Conservation (phyloP, 306 rosid genomes). For the Coriaria nepalensis region DNA sequence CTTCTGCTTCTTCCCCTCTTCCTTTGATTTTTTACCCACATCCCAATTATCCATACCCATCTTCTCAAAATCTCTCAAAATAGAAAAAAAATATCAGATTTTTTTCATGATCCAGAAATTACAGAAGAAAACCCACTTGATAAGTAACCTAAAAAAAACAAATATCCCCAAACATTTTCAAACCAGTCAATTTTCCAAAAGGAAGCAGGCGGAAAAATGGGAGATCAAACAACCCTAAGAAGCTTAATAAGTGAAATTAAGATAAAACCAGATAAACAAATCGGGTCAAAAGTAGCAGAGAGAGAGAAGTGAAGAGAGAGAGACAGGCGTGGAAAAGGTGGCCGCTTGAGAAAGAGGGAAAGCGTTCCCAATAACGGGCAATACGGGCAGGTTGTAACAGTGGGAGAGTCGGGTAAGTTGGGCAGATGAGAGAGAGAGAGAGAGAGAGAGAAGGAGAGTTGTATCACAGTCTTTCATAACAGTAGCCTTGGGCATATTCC, state of each 20-base stretch:
- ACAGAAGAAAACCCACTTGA: conserved; percentile 13
- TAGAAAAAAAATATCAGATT: conserved; percentile 4
- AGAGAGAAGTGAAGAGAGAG: background rate
- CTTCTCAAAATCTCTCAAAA: conserved; percentile 13
- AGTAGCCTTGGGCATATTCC: conserved; percentile 14
- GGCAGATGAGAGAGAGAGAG: conserved; percentile 32
- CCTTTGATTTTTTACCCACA: conserved; percentile 39
- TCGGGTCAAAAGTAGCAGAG: conserved; percentile 16
- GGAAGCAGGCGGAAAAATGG: conserved; percentile 1
- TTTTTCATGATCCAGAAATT: conserved; percentile 10
- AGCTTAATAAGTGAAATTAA: conserved; percentile 6
- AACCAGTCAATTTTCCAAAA: conserved; percentile 1
- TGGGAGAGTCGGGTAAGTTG: conserved; percentile 29
- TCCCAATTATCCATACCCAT: conserved; percentile 73
- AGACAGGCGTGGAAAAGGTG: conserved; percentile 13
- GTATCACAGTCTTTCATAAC: conserved; percentile 5
- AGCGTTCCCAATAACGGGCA: conserved; percentile 24
- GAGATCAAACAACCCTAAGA: conserved; percentile 2
- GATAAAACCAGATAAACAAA: conserved; percentile 20
- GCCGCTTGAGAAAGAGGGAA: conserved; percentile 33
- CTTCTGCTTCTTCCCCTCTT: conserved; percentile 23
- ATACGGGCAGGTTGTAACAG: conserved; percentile 28
- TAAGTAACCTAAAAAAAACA: conserved; percentile 1
- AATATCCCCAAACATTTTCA: background rate
- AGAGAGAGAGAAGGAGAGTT: background rate